Percentiles rank a stretch among this genome's conserved stretches.
These are phyloP conservation scores for Solanum chmielewskii DNA, from an alignment of 257 asterid genomes.

Conservation along the genomic window DNA sequence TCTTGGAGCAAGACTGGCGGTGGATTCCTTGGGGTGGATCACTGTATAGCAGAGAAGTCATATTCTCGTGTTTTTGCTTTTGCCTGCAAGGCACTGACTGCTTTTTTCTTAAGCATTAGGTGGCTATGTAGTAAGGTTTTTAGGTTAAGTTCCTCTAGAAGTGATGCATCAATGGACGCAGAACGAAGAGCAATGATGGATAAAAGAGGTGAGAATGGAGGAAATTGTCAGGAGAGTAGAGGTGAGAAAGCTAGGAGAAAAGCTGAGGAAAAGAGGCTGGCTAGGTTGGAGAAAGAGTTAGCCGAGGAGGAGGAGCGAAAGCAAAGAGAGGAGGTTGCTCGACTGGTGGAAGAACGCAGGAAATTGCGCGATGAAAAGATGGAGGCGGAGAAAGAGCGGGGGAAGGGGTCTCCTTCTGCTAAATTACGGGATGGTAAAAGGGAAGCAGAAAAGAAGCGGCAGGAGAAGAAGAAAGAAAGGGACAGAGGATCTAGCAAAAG, in stretches of 20 bases:
- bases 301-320: conserved; percentile 96
- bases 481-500: conserved; percentile 87
- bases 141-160: conserved; percentile 61
- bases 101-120: conserved; percentile 37
- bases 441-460: conserved; percentile 72
- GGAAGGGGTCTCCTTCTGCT: conserved; percentile 46
- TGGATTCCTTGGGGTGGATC: conserved; percentile 41
- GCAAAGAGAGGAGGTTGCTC: conserved; percentile 95
- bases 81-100: conserved; percentile 45
- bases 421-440: conserved; percentile 50
- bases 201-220: conserved; percentile 57
- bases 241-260: conserved; percentile 93
- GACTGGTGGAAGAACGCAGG: conserved; percentile 92
- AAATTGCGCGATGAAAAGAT: conserved; percentile 65
- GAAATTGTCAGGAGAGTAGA: conserved; percentile 67
- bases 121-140: conserved; percentile 88
- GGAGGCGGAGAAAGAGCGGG: conserved; percentile 71
- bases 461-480: conserved; percentile 68
- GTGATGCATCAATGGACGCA: conserved; percentile 48
- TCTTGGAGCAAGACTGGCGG: conserved; percentile 52
- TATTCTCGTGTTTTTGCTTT: conserved; percentile 55
- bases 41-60: conserved; percentile 67
- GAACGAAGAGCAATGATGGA: conserved; percentile 49
- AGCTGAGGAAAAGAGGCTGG: conserved; percentile 95
- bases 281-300: conserved; percentile 87